These are phyloP conservation scores for Blastobotrys ciferrii DNA, from an alignment of 1,139 yeast genomes.

Conservation along the genomic window DNA sequence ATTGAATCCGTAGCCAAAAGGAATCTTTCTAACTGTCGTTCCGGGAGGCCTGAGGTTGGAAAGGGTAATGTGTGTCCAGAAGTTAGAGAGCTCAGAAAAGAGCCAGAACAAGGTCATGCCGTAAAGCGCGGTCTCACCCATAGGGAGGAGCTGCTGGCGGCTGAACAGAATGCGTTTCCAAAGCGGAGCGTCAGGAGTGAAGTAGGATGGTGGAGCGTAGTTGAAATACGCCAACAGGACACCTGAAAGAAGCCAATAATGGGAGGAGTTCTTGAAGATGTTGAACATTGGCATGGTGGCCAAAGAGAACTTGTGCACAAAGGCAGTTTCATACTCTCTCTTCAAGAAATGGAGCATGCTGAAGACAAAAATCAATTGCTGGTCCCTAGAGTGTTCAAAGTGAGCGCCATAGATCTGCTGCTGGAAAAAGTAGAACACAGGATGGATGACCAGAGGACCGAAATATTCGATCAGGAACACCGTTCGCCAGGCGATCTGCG, in stretches of 20 bases:
- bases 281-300: constrained; percentile 91
- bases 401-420: constrained; percentile 36
- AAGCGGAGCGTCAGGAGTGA: constrained; percentile 23
- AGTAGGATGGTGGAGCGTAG: constrained; percentile 56
- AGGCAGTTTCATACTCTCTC: constrained; percentile 83
- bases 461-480: constrained; percentile 83
- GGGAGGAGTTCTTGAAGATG: constrained; percentile 82
- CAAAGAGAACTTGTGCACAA: constrained; percentile 78
- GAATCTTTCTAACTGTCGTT: constrained; percentile 50
- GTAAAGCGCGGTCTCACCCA: constrained; percentile 23
- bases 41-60: constrained; percentile 52
- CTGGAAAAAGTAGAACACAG: constrained; percentile 54
- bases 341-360: constrained; percentile 75
- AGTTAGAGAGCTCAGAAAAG: constrained; percentile 69
- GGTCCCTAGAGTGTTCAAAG: constrained; percentile 49
- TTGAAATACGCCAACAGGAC: constrained; percentile 63
- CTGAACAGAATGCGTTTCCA: constrained; percentile 31
- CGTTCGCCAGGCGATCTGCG: constrained; percentile 88
- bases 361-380: constrained; percentile 51
- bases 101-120: constrained; percentile 47
- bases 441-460: constrained; percentile 84
- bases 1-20: constrained; percentile 50
- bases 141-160: constrained; percentile 27
- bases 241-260: constrained; percentile 91
- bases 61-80: constrained; percentile 62